Percentiles rank a stretch among this genome's conserved stretches.
Evolutionary conservation across 2,329 filamentous ascomycete species (phyloP).

Genomic region (Scortechinia acanthostroma): DNA sequence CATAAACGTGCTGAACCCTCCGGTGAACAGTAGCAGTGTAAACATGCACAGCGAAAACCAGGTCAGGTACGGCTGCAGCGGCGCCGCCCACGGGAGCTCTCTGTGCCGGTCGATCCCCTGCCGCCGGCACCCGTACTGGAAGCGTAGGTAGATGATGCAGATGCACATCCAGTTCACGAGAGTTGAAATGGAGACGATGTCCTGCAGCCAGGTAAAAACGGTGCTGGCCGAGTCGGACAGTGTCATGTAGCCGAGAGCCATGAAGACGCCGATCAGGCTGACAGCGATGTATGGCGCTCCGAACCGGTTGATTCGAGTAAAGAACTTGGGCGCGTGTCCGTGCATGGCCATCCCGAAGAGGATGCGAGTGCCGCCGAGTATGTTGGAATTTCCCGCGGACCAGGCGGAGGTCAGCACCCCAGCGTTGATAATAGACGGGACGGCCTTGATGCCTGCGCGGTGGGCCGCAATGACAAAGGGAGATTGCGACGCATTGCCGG

Average conservation of each 20-base stretch:
- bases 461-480: conserved; percentile 10
- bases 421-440: conserved; percentile 19
- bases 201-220: conserved; percentile 14
- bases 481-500: conserved; percentile 13
- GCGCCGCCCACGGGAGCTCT: conserved; percentile 4
- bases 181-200: background rate
- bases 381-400: conserved; percentile 32
- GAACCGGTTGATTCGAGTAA: conserved; percentile 32
- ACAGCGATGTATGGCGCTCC: conserved; percentile 28
- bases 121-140: conserved; percentile 21
- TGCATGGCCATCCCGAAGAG: conserved; percentile 38
- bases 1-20: conserved; percentile 5
- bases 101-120: background rate
- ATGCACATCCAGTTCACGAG: background rate
- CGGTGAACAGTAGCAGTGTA: conserved; percentile 5
- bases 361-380: conserved; percentile 35
- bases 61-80: conserved; percentile 5
- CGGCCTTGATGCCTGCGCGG: conserved; percentile 15
- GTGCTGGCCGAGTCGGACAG: background rate
- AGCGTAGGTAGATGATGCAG: conserved; percentile 10
- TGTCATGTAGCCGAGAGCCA: background rate
- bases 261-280: conserved; percentile 6
- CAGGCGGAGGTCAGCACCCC: conserved; percentile 27
- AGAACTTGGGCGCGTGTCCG: conserved; percentile 36
- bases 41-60: conserved; percentile 4